Evolutionary conservation across 1,139 yeast genomes (phyloP).

Genomic region (Candida sp.): DNA sequence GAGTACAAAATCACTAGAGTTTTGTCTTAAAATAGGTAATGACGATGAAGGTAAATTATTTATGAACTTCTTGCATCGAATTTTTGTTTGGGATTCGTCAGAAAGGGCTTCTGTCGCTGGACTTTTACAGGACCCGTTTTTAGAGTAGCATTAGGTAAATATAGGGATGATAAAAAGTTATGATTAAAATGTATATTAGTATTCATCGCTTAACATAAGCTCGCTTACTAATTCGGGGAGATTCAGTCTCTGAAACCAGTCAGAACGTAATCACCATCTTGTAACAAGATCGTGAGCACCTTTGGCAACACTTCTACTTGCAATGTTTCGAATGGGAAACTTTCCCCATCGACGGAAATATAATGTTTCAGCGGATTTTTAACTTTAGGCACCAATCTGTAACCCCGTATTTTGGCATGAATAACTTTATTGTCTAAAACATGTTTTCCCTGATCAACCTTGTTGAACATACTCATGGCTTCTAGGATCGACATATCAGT

Average conservation of each 20-base stretch:
- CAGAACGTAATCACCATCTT: conserved; percentile 31
- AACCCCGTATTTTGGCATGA: conserved; percentile 80
- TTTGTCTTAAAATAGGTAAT: conserved; percentile 30
- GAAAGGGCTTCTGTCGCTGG: conserved; percentile 40
- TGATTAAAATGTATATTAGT: not conserved
- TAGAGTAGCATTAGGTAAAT: conserved; percentile 4
- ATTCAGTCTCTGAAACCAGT: conserved; percentile 20
- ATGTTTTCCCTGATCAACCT: conserved; percentile 75
- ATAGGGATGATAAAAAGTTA: not conserved
- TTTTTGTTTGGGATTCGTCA: conserved; percentile 56
- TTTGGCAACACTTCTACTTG: conserved; percentile 78
- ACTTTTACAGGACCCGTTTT: conserved; percentile 37
- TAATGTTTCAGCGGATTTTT: conserved; percentile 39
- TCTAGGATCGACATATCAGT: conserved; percentile 55
- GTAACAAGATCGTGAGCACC: conserved; percentile 37
- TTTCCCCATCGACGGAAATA: conserved; percentile 87
- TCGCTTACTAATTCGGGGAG: no score
- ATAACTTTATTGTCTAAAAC: conserved; percentile 60
- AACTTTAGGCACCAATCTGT: conserved; percentile 66
- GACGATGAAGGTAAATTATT: conserved; percentile 14
- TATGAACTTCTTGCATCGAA: conserved; percentile 30
- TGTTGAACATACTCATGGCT: conserved; percentile 54
- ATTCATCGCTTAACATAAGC: no score
- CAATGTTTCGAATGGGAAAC: conserved; percentile 69
- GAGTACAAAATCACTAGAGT: conserved; percentile 35